A percentile compares a stretch with the other conserved stretches of the same genome.
Conservation (phyloP, 2,329 filamentous ascomycete genomes). For the Fusarium beomiforme region DNA sequence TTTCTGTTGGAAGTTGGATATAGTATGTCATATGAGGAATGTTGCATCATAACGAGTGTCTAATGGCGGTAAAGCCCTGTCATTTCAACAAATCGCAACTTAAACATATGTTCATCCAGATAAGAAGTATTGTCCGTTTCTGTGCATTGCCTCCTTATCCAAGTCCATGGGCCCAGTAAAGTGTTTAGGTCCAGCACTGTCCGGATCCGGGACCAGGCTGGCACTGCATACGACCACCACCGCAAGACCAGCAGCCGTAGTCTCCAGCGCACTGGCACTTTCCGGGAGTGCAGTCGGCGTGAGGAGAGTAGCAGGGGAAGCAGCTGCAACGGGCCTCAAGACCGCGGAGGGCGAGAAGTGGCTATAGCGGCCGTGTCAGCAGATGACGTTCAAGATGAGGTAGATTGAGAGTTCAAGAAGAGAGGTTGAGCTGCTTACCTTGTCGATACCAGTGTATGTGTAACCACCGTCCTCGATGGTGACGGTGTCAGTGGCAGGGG, state of each 20-base stretch:
- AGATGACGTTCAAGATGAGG: fast-evolving
- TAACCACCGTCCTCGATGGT: not conserved
- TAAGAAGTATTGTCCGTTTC: too few species aligned
- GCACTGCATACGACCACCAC: conserved; percentile 12
- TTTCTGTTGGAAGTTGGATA: too few species aligned
- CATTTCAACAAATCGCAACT: too few species aligned
- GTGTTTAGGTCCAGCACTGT: conserved; percentile 4
- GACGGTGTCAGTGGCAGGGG: not conserved
- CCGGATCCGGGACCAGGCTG: conserved; percentile 4
- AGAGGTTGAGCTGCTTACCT: not conserved
- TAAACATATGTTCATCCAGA: too few species aligned
- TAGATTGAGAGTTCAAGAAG: too few species aligned
- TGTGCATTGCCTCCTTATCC: too few species aligned
- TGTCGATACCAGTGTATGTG: conserved; percentile 15
- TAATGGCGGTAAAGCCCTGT: too few species aligned
- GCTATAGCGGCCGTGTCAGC: not conserved
- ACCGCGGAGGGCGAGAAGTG: conserved; percentile 8
- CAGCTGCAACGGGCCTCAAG: conserved; percentile 8
- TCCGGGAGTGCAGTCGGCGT: not conserved
- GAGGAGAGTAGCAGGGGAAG: conserved; percentile 21
- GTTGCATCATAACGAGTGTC: too few species aligned
- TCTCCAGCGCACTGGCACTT: conserved; percentile 7
- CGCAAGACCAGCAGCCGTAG: conserved; percentile 17
- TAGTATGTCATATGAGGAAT: too few species aligned
- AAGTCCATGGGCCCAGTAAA: too few species aligned